Percentiles rank a stretch among this genome's conserved stretches.
Conservation (phyloP, 2,329 filamentous ascomycete genomes). For the Pseudocercospora pini-densiflorae region DNA sequence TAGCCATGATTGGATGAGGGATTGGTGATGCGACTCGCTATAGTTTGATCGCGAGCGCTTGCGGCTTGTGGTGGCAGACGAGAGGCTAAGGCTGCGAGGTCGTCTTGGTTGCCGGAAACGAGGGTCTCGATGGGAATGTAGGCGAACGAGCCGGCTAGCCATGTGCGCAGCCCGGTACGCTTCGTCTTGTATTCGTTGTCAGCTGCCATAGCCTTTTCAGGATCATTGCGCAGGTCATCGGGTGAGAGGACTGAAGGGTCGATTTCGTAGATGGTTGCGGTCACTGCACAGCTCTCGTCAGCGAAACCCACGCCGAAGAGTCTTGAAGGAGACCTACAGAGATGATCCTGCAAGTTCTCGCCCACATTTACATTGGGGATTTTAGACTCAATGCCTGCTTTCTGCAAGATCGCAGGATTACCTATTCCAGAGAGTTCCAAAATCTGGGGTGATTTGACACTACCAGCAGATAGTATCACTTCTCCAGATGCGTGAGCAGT, state of each 20-base stretch:
- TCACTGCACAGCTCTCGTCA: neutral
- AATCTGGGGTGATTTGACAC: slow-evolving; percentile 67
- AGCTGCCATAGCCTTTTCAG: slow-evolving; percentile 4
- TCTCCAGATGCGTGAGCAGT: slow-evolving; percentile 35
- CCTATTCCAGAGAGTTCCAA: slow-evolving; percentile 70
- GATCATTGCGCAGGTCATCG: slow-evolving; percentile 3
- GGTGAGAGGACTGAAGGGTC: slow-evolving; percentile 6
- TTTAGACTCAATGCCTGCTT: slow-evolving; percentile 58
- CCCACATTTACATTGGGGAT: slow-evolving; percentile 65
- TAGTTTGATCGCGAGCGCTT: neutral
- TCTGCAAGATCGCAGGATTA: slow-evolving; percentile 55
- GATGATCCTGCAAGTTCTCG: slow-evolving; percentile 65
- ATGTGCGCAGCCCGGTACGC: slow-evolving; percentile 7
- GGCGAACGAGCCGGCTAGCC: slow-evolving; percentile 3
- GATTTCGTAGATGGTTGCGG: slow-evolving; percentile 13
- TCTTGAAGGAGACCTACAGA: neutral
- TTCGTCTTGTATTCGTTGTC: slow-evolving; percentile 6
- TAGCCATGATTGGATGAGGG: slow-evolving; percentile 6
- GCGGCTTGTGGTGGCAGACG: neutral
- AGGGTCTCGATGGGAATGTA: slow-evolving; percentile 14
- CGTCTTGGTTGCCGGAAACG: neutral
- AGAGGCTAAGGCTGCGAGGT: neutral
- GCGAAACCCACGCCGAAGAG: no score
- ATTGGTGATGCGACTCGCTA: neutral
- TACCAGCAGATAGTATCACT: slow-evolving; percentile 55